Evolutionary conservation across 768 basidiomycete species (phyloP).

Genomic region (Suillus lakei): DNA sequence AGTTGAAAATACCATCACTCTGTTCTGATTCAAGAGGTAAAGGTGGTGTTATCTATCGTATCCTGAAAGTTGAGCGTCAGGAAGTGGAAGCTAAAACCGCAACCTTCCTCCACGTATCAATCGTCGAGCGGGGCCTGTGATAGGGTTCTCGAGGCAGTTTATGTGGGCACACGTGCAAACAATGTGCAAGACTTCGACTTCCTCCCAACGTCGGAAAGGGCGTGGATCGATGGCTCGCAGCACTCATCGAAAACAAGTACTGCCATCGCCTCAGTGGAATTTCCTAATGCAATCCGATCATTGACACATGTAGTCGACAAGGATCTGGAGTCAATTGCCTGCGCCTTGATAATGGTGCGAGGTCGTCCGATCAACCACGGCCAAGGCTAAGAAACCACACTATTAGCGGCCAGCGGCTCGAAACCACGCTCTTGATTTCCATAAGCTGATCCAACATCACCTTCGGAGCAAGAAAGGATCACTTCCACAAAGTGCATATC

Average conservation of each 20-base stretch:
- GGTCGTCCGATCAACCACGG: background rate
- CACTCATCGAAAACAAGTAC: background rate
- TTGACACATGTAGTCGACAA: background rate
- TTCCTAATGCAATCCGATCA: conserved; percentile 1
- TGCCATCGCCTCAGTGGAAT: background rate
- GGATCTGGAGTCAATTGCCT: background rate
- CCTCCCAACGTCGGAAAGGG: conserved; percentile 4
- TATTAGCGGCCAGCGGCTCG: background rate
- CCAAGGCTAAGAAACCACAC: background rate
- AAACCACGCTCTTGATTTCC: background rate
- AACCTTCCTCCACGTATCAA: background rate
- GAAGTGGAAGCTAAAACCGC: background rate
- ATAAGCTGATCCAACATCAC: background rate
- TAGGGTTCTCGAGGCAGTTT: background rate
- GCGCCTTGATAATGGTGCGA: background rate
- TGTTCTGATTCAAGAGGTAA: background rate
- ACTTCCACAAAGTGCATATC: background rate
- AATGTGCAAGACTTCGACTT: conserved; percentile 5
- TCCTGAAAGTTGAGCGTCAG: background rate
- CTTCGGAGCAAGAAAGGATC: background rate
- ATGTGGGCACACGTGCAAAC: conserved; percentile 3
- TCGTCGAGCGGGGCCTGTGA: background rate
- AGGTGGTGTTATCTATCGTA: too few species aligned
- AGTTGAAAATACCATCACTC: background rate
- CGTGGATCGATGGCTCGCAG: conserved; percentile 2